Percentiles rank a stretch among this genome's conserved stretches.
Conservation (phyloP, 257 asterid genomes). For the Hygrophila difformis region DNA sequence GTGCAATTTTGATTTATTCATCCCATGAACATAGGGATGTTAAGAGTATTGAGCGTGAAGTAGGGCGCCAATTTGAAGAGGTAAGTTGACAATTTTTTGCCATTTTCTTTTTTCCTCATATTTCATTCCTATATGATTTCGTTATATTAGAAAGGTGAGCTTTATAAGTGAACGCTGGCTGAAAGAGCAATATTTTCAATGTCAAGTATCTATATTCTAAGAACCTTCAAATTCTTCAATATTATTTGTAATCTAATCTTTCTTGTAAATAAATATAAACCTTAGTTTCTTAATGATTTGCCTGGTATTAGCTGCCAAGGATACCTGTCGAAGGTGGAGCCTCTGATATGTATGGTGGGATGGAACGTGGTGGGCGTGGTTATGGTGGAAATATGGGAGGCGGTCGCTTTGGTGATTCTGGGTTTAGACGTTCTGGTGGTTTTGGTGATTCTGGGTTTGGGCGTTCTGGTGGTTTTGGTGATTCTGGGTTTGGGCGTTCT, state of each 20-base stretch:
- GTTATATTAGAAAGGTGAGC: neutral
- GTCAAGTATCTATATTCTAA: neutral
- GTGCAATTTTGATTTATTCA: conserved; percentile 74
- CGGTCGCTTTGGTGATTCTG: conserved; percentile 51
- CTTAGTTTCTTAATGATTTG: too few relatives aligned
- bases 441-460: conserved; percentile 33
- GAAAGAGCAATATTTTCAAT: neutral
- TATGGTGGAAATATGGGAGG: conserved; percentile 13
- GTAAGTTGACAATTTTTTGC: conserved; percentile 21
- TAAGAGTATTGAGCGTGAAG: conserved; percentile 76
- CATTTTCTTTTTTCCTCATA: too few relatives aligned
- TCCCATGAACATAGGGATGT: conserved; percentile 56
- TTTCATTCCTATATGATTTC: too few relatives aligned
- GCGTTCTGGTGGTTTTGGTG: conserved; percentile 20
- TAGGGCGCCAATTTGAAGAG: conserved; percentile 73
- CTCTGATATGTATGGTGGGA: conserved; percentile 32
- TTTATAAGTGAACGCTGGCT: neutral
- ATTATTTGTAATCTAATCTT: too few relatives aligned
- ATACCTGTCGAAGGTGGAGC: conserved; percentile 55
- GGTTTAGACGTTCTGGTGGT: conserved; percentile 53
- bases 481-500: conserved; percentile 31
- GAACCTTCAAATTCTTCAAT: neutral
- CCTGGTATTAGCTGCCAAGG: conserved; percentile 49
- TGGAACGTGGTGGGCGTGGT: conserved; percentile 13
- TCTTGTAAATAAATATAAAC: too few relatives aligned